Percentiles rank a stretch among this genome's conserved stretches.
phyloP scores from a whole-genome alignment of 768 basidiomycete species.

The Galerina sulciceps region DNA sequence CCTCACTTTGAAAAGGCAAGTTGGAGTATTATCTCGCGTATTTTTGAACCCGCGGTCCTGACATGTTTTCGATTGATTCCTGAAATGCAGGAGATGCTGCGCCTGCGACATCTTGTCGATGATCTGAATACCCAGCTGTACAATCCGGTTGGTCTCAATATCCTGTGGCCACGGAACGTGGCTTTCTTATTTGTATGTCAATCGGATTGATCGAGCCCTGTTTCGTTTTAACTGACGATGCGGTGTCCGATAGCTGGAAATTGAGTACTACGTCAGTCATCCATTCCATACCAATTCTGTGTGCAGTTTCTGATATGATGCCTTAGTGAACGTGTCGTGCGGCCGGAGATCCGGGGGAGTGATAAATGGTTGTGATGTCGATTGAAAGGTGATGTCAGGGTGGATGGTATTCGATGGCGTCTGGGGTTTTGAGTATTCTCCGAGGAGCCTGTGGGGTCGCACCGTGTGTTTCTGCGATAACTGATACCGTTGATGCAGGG shows the following conservation, averaged over 20 bases:
- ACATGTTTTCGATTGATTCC: not conserved
- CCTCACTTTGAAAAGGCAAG: slow-evolving; percentile 85
- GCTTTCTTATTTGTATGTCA: slow-evolving; percentile 91
- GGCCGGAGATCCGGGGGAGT: too few species aligned
- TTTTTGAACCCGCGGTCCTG: not conserved
- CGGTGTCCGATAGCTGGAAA: slow-evolving; percentile 72
- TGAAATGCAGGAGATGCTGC: slow-evolving; percentile 72
- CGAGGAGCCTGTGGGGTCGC: too few species aligned
- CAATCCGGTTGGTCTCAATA: slow-evolving; percentile 86
- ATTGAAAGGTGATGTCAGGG: too few species aligned
- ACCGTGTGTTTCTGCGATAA: too few species aligned
- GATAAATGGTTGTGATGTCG: too few species aligned
- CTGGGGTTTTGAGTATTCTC: too few species aligned
- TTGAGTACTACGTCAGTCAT: slow-evolving; percentile 86
- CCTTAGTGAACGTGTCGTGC: too few species aligned
- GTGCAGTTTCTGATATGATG: too few species aligned
- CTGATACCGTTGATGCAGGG: too few species aligned
- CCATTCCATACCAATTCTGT: slow-evolving; percentile 12
- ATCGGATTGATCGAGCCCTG: slow-evolving; percentile 5
- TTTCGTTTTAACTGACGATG: slow-evolving; percentile 9
- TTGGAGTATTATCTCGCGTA: not conserved
- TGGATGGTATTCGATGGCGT: too few species aligned
- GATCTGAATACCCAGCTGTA: slow-evolving; percentile 73
- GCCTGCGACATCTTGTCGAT: slow-evolving; percentile 64
- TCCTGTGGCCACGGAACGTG: slow-evolving; percentile 82